Evolutionary conservation across 2,329 filamentous ascomycete genomes (phyloP).

Genomic region (Penicillium sp.): DNA sequence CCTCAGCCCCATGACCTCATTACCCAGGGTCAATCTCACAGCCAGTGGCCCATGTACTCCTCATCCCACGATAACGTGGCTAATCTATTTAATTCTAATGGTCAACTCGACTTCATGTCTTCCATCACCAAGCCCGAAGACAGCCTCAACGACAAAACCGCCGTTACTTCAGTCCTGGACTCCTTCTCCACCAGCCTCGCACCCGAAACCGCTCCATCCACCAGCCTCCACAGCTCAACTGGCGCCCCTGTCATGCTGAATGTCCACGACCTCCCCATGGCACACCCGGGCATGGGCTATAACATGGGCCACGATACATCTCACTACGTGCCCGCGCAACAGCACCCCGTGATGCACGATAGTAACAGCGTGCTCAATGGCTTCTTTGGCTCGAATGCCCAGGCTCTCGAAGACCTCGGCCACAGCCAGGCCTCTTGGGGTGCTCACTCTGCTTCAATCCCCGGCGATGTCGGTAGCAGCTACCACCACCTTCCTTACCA

Average conservation of each 20-base stretch:
- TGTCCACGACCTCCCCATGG: conserved; percentile 37
- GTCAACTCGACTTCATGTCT: conserved; percentile 36
- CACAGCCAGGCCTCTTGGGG: conserved; percentile 34
- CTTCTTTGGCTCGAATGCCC: conserved; percentile 32
- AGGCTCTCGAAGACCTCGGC: conserved; percentile 39
- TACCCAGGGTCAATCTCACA: conserved; percentile 31
- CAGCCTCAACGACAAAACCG: conserved; percentile 34
- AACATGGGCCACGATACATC: conserved; percentile 30
- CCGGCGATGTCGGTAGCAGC: conserved; percentile 31
- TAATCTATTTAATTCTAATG: conserved; percentile 35
- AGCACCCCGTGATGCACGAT: conserved; percentile 34
- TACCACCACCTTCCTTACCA: conserved; percentile 37
- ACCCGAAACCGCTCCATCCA: conserved; percentile 34
- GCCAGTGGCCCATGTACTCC: conserved; percentile 39
- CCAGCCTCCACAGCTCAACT: conserved; percentile 30
- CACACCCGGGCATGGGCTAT: conserved; percentile 35
- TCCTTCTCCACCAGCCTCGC: conserved; percentile 33
- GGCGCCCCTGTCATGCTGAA: conserved; percentile 36
- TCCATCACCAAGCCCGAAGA: conserved; percentile 39
- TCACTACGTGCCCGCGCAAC: conserved; percentile 37
- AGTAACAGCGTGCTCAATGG: conserved; percentile 34
- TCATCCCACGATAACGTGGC: conserved; percentile 36
- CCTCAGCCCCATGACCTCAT: conserved; percentile 34
- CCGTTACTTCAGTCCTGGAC: conserved; percentile 39
- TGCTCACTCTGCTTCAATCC: conserved; percentile 30